A percentile compares a stretch with the other conserved stretches of the same genome.
These are phyloP conservation scores for Odonthalia washingtoniensis DNA, from an alignment of 31 red algal species.

Conservation along the genomic window DNA sequence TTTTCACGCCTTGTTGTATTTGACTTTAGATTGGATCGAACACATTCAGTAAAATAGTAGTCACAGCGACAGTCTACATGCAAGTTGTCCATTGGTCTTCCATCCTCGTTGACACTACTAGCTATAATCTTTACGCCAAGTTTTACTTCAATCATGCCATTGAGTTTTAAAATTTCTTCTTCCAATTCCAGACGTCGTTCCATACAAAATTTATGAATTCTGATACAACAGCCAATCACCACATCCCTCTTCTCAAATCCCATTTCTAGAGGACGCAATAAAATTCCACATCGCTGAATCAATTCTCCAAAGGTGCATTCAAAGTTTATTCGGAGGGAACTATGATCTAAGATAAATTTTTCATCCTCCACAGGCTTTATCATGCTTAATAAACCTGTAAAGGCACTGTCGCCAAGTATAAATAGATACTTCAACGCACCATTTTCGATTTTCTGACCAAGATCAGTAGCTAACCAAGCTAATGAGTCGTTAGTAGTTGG, in stretches of 20 bases:
- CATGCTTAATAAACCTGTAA: background rate
- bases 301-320: background rate
- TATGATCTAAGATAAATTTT: background rate
- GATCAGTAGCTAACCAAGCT: background rate
- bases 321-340: background rate
- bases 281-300: background rate
- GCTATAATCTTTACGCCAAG: background rate
- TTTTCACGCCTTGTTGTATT: no score
- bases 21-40: no score
- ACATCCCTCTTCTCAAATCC: background rate
- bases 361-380: background rate
- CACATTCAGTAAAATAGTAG: no score
- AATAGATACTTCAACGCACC: background rate
- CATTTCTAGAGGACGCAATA: background rate
- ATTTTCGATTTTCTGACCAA: background rate
- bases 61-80: no score
- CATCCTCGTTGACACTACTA: background rate
- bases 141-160: background rate
- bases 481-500: background rate
- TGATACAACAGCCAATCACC: background rate
- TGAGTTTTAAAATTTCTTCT: background rate
- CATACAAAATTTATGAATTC: background rate
- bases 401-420: background rate
- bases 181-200: background rate
- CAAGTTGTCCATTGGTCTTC: background rate